A percentile compares a stretch with the other conserved stretches of the same genome.
Conservation (phyloP, 495 filamentous ascomycete genomes). For the Neurospora africana region DNA sequence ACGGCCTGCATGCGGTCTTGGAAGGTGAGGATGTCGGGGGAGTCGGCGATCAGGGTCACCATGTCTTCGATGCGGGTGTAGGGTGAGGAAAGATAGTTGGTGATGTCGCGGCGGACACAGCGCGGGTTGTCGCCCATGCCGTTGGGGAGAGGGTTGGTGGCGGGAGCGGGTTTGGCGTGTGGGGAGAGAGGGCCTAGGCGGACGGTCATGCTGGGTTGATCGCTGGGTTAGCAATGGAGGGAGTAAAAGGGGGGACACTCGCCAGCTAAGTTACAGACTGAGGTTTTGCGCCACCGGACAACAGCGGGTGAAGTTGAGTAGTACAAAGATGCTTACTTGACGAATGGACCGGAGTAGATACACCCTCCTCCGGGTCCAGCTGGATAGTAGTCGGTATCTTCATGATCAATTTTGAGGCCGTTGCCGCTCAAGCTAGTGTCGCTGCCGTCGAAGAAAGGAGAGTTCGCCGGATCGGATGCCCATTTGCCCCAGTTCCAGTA, state of each 20-base stretch:
- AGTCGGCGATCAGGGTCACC: conserved; percentile 34
- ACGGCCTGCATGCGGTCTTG: conserved; percentile 31
- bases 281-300: background rate
- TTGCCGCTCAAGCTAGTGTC: conserved; percentile 52
- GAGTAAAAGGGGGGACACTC: background rate
- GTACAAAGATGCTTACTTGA: conserved; percentile 15
- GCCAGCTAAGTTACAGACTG: background rate
- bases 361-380: conserved; percentile 61
- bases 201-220: conserved; percentile 27
- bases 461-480: conserved; percentile 39
- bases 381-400: conserved; percentile 22
- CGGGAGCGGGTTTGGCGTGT: conserved; percentile 24
- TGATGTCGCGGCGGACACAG: conserved; percentile 58
- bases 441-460: conserved; percentile 56
- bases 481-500: conserved; percentile 59
- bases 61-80: conserved; percentile 41
- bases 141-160: conserved; percentile 24
- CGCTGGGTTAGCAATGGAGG: background rate
- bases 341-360: conserved; percentile 49
- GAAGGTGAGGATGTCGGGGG: conserved; percentile 34
- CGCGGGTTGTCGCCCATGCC: conserved; percentile 45
- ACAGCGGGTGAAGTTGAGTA: background rate
- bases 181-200: conserved; percentile 42
- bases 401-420: conserved; percentile 34
- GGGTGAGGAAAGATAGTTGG: conserved; percentile 31